Conservation (phyloP, 306 rosid genomes). For the Lablab purpureus region DNA sequence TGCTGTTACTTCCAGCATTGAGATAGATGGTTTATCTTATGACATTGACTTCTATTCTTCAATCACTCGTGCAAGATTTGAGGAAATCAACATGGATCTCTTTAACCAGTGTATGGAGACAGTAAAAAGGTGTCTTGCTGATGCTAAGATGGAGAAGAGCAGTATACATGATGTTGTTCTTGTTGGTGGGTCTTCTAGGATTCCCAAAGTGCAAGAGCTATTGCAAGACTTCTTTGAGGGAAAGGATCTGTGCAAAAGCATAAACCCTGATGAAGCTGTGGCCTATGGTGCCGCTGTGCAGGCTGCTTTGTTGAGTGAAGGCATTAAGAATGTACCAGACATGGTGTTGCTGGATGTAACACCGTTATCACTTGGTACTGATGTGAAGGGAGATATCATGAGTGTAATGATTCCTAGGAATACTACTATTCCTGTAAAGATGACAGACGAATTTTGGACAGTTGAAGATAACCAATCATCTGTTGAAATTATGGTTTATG, state of each 20-base stretch:
- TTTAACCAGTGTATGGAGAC: background rate
- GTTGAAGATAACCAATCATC: background rate
- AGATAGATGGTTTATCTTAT: background rate
- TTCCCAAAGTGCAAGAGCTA: background rate
- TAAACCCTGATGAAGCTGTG: background rate
- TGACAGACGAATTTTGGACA: background rate
- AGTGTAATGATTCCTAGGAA: background rate
- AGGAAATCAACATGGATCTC: background rate
- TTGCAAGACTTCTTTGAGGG: background rate
- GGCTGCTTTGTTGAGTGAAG: background rate
- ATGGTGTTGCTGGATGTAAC: background rate
- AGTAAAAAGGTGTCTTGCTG: background rate
- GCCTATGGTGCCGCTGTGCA: background rate
- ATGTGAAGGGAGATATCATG: background rate
- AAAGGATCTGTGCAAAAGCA: background rate
- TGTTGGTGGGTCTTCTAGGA: slow-evolving; percentile 5
- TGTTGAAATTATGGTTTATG: background rate
- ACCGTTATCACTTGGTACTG: background rate
- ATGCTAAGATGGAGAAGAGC: background rate
- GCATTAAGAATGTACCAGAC: background rate
- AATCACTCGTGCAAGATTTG: background rate
- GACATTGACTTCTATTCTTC: background rate
- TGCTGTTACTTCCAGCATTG: background rate
- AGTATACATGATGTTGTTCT: background rate
- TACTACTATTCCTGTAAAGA: background rate